A percentile compares a stretch with the other conserved stretches of the same genome.
Conservation (phyloP, 2,329 filamentous ascomycete species). For the Aureobasidium sp. region DNA sequence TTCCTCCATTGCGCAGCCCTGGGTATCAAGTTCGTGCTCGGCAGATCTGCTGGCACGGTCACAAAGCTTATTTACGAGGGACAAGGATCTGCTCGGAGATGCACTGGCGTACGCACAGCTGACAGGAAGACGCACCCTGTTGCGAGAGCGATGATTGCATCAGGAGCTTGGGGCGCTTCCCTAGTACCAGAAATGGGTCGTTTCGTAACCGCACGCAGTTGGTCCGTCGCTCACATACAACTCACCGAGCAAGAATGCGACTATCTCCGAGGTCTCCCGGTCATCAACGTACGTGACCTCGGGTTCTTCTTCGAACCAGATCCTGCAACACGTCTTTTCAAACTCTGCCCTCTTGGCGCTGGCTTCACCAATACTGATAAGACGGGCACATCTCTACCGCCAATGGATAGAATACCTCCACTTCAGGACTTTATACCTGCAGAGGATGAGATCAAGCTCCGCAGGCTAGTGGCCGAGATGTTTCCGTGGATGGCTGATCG, state of each 20-base stretch:
- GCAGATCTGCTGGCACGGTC: neutral
- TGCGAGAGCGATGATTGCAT: conserved; percentile 38
- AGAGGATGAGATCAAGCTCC: conserved; percentile 45
- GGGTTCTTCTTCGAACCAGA: conserved; percentile 53
- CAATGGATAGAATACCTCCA: conserved; percentile 33
- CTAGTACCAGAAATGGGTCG: conserved; percentile 43
- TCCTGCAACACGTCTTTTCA: conserved; percentile 47
- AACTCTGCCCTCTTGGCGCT: conserved; percentile 51
- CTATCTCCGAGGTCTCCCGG: conserved; percentile 48
- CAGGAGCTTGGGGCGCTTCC: conserved; percentile 41
- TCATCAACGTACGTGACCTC: conserved; percentile 50
- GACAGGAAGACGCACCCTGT: conserved; percentile 16
- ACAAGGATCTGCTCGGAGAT: neutral
- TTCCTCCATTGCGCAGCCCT: conserved; percentile 33
- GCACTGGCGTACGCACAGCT: neutral
- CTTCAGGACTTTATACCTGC: conserved; percentile 42
- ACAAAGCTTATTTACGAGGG: neutral
- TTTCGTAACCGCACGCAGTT: conserved; percentile 48
- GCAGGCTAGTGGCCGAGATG: conserved; percentile 42
- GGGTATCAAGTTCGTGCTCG: conserved; percentile 24
- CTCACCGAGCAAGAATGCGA: conserved; percentile 47
- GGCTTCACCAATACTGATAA: conserved; percentile 40
- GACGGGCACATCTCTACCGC: conserved; percentile 34
- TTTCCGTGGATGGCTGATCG: conserved; percentile 46
- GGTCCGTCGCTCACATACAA: conserved; percentile 52